Conservation (phyloP, 1,284 basidiomycete species). For the Apiotrichum sp. region DNA sequence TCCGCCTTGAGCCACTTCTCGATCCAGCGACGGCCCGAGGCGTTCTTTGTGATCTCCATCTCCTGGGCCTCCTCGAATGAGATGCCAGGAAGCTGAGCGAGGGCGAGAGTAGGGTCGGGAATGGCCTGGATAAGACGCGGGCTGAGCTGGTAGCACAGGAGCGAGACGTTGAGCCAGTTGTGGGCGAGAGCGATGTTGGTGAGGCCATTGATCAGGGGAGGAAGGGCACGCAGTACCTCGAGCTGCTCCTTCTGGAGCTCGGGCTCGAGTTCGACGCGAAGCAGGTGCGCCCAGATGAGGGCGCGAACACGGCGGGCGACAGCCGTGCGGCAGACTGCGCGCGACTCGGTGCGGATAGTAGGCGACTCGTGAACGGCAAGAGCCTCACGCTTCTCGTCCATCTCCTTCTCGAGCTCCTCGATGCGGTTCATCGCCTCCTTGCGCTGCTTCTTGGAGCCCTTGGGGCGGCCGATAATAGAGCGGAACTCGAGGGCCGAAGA, state of each 20-base stretch:
- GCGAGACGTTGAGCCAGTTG: conserved; percentile 82
- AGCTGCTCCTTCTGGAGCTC: conserved; percentile 64
- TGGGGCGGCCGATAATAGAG: conserved; percentile 23
- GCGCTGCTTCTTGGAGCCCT: conserved; percentile 43
- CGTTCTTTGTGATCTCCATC: conserved; percentile 47
- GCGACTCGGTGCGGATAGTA: conserved; percentile 28
- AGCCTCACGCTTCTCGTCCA: conserved; percentile 52
- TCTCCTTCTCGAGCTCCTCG: conserved; percentile 56
- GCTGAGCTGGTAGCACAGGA: conserved; percentile 74
- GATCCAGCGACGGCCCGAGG: conserved; percentile 55
- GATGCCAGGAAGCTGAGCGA: conserved; percentile 73
- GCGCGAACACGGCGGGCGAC: conserved; percentile 56
- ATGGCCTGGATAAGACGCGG: conserved; percentile 81
- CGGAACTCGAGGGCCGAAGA: conserved; percentile 65
- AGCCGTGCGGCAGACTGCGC: conserved; percentile 29
- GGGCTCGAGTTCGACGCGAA: conserved; percentile 63
- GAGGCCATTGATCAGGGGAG: conserved; percentile 71
- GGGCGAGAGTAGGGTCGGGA: conserved; percentile 53
- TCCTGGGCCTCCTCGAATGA: conserved; percentile 51
- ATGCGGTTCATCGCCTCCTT: conserved; percentile 50
- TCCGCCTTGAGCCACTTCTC: conserved; percentile 46
- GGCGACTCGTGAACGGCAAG: conserved; percentile 31
- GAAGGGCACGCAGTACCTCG: conserved; percentile 61
- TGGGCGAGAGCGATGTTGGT: conserved; percentile 78
- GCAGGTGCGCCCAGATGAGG: conserved; percentile 78